Conservation (phyloP, 169 alveolate species). For the Plasmodium cynomolgi region DNA sequence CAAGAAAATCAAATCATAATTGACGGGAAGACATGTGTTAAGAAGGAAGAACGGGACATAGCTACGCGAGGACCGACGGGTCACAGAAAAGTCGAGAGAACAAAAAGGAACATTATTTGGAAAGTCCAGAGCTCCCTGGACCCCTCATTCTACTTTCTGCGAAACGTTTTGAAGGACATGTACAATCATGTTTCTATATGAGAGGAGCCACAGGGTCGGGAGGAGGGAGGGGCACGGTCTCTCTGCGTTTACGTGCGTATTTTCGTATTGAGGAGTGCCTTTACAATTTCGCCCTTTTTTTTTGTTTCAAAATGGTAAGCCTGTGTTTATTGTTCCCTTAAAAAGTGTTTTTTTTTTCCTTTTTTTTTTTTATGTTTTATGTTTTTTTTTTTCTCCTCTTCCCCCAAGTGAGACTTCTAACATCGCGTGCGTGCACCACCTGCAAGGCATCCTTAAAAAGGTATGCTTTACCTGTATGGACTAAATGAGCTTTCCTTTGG, state of each 20-base stretch:
- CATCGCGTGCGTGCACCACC: background rate
- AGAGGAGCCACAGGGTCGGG: background rate
- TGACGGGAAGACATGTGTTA: slow-evolving; percentile 41
- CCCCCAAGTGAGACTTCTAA: background rate
- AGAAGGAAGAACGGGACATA: slow-evolving; percentile 8
- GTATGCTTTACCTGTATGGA: background rate
- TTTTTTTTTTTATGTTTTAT: too few relatives aligned
- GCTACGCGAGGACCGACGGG: background rate
- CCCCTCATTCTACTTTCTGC: slow-evolving; percentile 48
- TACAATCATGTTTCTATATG: slow-evolving; percentile 59
- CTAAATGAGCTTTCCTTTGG: background rate
- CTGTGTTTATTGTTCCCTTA: background rate
- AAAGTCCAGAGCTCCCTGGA: slow-evolving; percentile 52
- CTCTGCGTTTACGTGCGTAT: background rate
- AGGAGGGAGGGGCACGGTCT: background rate
- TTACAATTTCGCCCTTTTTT: background rate
- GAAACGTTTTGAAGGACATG: slow-evolving; percentile 56
- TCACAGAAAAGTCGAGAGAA: background rate
- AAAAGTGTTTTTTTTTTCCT: too few relatives aligned
- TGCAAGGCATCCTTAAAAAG: background rate
- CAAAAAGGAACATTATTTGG: slow-evolving; percentile 24
- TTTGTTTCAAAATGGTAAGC: background rate
- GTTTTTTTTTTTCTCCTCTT: too few relatives aligned
- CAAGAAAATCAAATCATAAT: slow-evolving; percentile 46
- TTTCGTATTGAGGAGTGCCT: background rate